phyloP scores from a whole-genome alignment of 805 yeast species.

The Zygoascus bituminiphila region DNA sequence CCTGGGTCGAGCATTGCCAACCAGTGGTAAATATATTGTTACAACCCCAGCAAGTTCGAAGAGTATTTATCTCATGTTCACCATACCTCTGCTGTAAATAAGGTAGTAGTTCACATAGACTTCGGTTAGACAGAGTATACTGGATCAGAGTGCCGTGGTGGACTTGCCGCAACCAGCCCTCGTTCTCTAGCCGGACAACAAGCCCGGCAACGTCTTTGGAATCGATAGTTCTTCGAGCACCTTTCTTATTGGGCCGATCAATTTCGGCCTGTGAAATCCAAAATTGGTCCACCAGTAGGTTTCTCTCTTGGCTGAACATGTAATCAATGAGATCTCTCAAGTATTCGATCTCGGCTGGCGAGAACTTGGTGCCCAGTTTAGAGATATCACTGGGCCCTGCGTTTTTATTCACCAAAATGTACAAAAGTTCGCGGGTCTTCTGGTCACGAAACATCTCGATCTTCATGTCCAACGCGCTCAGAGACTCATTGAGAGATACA shows the following conservation, averaged over 20 bases:
- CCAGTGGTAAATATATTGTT: constrained; percentile 48
- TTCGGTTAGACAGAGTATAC: constrained; percentile 28
- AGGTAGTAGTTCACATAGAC: constrained; percentile 40
- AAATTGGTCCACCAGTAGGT: constrained; percentile 1
- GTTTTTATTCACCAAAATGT: constrained; percentile 36
- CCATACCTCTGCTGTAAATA: constrained; percentile 39
- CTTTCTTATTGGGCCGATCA: background rate
- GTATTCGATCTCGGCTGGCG: constrained; percentile 35
- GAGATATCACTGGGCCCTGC: constrained; percentile 36
- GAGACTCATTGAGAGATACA: constrained; percentile 27
- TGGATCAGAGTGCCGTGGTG: background rate
- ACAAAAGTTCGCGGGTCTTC: constrained; percentile 27
- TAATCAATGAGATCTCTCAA: constrained; percentile 39
- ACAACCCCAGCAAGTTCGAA: constrained; percentile 44
- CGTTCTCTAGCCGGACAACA: constrained; percentile 31
- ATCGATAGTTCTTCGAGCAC: constrained; percentile 1
- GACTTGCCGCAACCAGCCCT: constrained; percentile 38
- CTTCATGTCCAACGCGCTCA: constrained; percentile 32
- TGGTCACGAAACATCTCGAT: constrained; percentile 36
- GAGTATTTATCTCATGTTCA: constrained; percentile 18
- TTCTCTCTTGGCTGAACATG: constrained; percentile 26
- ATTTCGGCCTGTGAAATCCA: constrained; percentile 2
- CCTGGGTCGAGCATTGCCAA: constrained; percentile 29
- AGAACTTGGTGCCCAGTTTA: constrained; percentile 29
- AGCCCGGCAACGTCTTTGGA: background rate